Evolutionary conservation across 805 yeast species (phyloP), one percentile per base, ranked within the genome.

Genomic region (Ogataea pilisensis): DNA sequence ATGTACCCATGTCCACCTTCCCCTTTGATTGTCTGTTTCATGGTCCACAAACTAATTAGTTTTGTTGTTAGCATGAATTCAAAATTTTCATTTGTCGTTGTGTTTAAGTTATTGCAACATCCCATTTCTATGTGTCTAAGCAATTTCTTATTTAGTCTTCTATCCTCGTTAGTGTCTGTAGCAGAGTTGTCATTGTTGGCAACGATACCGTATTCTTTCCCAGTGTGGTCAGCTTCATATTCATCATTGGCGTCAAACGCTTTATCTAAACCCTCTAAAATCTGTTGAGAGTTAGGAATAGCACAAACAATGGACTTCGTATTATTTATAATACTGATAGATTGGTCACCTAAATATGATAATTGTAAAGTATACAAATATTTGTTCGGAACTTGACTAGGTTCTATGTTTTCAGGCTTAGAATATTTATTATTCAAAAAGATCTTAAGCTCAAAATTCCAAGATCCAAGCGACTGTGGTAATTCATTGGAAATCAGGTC

Each of bases 1-100:
- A 75, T 74, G 54, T 81, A 85, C 5, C 76, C 74, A 39, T 73
- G 72, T 0, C 95, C 95, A 8, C 84, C 82, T 45, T 84, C 90
- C 1, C 91, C 93, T 51, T 77, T 75, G 37, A 85, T 72, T 8
- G 75, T 67, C 58, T 86, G 95, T 45, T 86, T 67, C 33, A 76
- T 69, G 0, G 69, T 63, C 95, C 95, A 86, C 37, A 82, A 57
- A 47, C 85, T 76, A 55, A 79, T 83, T 39, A 86, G 59, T 52
- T 83, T 82, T 25, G 71, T 70, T 17, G 66, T 66, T 2, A 82
- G 57, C 33, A 85, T 69, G 28, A 59, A 55, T 37, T 80, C 86
- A 51, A 84, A 73, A 20, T 73, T 68, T 43, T 81, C 85, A 39
- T 71, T 45, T 3, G 58, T 38, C 12, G 41, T 38, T 3, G 28